Evolutionary conservation across 2,329 filamentous ascomycete species (phyloP).

Genomic region (Talaromyces islandicus): DNA sequence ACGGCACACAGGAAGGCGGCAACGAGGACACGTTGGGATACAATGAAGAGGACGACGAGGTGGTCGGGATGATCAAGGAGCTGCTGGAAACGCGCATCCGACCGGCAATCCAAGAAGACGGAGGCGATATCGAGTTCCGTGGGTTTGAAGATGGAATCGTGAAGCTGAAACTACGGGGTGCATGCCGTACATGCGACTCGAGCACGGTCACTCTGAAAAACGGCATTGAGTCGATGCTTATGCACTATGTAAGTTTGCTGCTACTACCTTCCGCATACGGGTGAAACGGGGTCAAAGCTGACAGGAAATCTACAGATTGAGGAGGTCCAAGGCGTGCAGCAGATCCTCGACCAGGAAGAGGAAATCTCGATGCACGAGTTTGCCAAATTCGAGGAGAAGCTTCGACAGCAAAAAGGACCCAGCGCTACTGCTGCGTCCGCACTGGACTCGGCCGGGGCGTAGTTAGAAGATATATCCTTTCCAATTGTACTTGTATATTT

Average conservation of each 20-base stretch:
- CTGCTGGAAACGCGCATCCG: constrained; percentile 89
- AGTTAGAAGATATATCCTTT: background rate
- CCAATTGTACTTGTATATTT: background rate
- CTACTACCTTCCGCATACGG: constrained; percentile 2
- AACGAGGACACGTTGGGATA: constrained; percentile 70
- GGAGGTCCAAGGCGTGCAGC: constrained; percentile 86
- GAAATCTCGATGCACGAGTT: constrained; percentile 83
- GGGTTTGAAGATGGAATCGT: constrained; percentile 85
- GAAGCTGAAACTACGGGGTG: constrained; percentile 79
- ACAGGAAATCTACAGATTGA: constrained; percentile 61
- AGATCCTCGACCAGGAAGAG: constrained; percentile 87
- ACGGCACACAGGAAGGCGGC: constrained; percentile 40
- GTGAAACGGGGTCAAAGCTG: background rate
- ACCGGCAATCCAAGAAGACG: constrained; percentile 94
- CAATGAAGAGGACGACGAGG: constrained; percentile 86
- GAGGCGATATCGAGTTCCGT: constrained; percentile 91
- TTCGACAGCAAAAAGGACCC: constrained; percentile 53
- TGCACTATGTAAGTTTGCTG: constrained; percentile 71
- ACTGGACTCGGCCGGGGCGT: constrained; percentile 46
- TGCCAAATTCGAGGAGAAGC: constrained; percentile 87
- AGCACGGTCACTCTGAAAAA: constrained; percentile 96
- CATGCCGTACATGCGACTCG: constrained; percentile 92
- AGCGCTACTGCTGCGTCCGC: constrained; percentile 44
- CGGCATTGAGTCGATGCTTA: constrained; percentile 96
- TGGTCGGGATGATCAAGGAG: constrained; percentile 98